Conservation (phyloP, 257 asterid species). For the Solanum pinnatisectum region DNA sequence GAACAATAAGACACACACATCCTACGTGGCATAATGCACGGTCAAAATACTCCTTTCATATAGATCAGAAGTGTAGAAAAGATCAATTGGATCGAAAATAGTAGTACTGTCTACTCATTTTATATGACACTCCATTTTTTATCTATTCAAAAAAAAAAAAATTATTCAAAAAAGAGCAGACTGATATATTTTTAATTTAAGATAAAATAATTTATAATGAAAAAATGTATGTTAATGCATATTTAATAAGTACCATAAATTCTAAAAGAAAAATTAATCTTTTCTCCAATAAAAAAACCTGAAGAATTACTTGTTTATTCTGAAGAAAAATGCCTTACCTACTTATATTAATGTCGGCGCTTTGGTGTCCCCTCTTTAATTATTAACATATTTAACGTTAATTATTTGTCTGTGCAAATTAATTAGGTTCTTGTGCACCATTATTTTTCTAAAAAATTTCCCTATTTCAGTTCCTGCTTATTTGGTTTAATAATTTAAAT, state of each 20-base stretch:
- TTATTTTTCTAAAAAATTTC: not conserved
- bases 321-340: not conserved
- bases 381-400: not conserved
- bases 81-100: not conserved
- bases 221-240: not conserved
- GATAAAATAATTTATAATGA: too few relatives aligned
- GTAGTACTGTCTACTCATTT: not conserved
- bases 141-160: too few relatives aligned
- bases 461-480: not conserved
- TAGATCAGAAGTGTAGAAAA: not conserved
- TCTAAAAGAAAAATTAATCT: not conserved
- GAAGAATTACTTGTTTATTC: not conserved
- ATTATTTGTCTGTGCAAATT: not conserved
- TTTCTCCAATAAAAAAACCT: not conserved
- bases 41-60: not conserved
- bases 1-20: too few relatives aligned
- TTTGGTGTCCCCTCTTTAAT: not conserved
- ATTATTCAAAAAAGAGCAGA: not conserved
- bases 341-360: not conserved
- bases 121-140: not conserved
- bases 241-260: not conserved
- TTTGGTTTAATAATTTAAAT: not conserved
- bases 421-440: not conserved
- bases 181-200: not conserved
- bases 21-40: rapidly evolving